Evolutionary conservation across 495 filamentous ascomycete species (phyloP).

Genomic region (Penicillium samsonianum): DNA sequence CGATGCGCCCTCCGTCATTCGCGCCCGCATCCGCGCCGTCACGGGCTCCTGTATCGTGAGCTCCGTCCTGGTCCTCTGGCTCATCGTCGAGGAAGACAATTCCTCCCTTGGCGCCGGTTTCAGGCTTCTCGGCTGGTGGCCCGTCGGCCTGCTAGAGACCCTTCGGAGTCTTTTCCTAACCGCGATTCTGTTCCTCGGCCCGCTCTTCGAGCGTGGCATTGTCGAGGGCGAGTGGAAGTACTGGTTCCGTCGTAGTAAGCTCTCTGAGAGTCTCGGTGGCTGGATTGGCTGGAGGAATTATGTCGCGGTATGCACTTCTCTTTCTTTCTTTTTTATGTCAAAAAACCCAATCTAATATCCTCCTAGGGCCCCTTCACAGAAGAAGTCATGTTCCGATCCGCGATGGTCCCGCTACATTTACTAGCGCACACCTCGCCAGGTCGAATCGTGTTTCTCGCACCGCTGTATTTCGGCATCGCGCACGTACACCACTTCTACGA

Average conservation of each 20-base stretch:
- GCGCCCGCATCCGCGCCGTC: conserved; percentile 78
- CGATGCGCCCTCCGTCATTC: conserved; percentile 88
- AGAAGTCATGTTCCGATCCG: conserved; percentile 88
- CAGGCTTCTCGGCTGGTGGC: conserved; percentile 74
- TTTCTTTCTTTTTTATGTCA: neutral
- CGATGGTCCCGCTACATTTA: conserved; percentile 78
- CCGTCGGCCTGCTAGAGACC: conserved; percentile 64
- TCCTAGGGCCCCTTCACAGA: conserved; percentile 82
- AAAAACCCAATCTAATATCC: neutral
- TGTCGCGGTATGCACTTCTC: conserved; percentile 53
- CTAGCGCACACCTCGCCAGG: conserved; percentile 61
- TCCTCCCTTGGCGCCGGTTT: conserved; percentile 53
- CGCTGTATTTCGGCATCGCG: conserved; percentile 90
- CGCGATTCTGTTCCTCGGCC: conserved; percentile 77
- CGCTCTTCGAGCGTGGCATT: conserved; percentile 74
- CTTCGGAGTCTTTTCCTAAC: conserved; percentile 62
- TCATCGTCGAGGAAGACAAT: conserved; percentile 53
- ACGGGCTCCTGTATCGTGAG: conserved; percentile 65
- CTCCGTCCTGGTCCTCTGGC: conserved; percentile 59
- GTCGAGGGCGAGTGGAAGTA: conserved; percentile 69
- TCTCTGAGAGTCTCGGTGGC: conserved; percentile 52
- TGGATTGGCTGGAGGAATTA: conserved; percentile 68
- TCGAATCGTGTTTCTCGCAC: conserved; percentile 72
- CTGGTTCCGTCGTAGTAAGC: conserved; percentile 52
- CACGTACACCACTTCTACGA: conserved; percentile 97